Base-by-base conservation (phyloP, 768 basidiomycete species). In the Kwoniella botswanensis region DNA sequence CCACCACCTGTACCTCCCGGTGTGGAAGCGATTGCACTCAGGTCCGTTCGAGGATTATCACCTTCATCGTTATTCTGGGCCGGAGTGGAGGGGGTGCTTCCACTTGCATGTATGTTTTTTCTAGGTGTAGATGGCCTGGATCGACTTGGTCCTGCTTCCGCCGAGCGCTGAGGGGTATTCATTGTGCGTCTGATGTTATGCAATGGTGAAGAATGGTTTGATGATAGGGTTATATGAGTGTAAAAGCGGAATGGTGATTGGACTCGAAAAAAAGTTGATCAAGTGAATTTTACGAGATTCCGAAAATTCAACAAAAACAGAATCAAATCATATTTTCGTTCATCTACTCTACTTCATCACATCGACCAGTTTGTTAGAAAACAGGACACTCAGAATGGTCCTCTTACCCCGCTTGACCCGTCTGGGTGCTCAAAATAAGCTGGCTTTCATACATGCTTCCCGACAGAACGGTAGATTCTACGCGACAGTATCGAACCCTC, bases 401-500 rank as follows among this genome's bases (percentile, higher is more conserved):
- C 46, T 44, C 35, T 22, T 70, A 18, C 63, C 68, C 15, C 62
- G 68, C 42, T 50, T 70, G 24, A 57, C 63, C 26, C 68, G 63
- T 12, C 2, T 60, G 60, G 63, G 56, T 4, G 56, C 56, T 9
- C 68, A 70, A 12, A 55, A 57, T 46, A 62, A 57, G 42, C 22
- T 61, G 21, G 55, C 68, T 11, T 52, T 70, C 29, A 46, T 61
- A 44, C 68, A 70, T 12, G 26, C 65, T 35, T 50, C 46, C 46
- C 44, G 63, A 63, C 65, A 63, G 24, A 44, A 42, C 35, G 57
- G 67, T 55, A 63, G 72, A 4, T 74, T 67, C 7, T 79, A 79
- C 60, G 80, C 80, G 15, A 79, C 76, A 2, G 74, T 78, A 0
- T 77, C 78, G 17, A 72, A 70, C 26, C 80, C 80, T 12, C 97